These are phyloP conservation scores for Metschnikowia shivogae DNA, from an alignment of 805 yeast species.

Conservation along the genomic window DNA sequence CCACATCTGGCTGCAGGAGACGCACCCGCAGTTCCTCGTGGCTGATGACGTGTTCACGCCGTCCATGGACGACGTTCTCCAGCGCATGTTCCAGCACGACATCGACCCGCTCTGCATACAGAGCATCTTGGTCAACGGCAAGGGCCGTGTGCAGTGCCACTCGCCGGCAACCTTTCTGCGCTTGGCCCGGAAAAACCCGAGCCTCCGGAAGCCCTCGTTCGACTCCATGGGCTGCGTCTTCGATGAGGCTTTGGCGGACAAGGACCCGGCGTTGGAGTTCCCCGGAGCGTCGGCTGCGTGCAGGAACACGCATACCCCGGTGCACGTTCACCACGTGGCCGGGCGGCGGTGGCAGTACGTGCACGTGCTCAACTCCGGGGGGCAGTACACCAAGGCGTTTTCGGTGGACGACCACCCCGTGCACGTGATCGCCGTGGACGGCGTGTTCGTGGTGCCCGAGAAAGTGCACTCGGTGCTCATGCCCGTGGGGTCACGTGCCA, in stretches of 20 bases:
- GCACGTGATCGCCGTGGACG: constrained; percentile 30
- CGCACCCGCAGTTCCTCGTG: constrained; percentile 23
- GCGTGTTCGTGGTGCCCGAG: constrained; percentile 25
- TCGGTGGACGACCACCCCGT: constrained; percentile 31
- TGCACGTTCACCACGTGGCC: constrained; percentile 21
- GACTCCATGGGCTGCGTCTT: constrained; percentile 23
- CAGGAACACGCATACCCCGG: constrained; percentile 16
- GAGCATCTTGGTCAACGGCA: constrained; percentile 29
- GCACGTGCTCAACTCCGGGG: constrained; percentile 31
- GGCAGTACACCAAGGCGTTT: constrained; percentile 30
- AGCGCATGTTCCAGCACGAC: constrained; percentile 29
- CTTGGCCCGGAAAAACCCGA: constrained; percentile 15
- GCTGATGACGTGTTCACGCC: constrained; percentile 40
- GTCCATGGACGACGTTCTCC: constrained; percentile 29
- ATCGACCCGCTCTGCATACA: constrained; percentile 33
- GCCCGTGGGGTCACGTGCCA: constrained; percentile 31
- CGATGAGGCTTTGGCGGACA: constrained; percentile 15
- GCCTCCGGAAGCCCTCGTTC: constrained; percentile 9
- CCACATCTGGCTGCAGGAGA: constrained; percentile 24
- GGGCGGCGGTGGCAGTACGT: constrained; percentile 23
- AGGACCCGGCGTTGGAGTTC: constrained; percentile 15
- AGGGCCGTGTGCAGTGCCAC: constrained; percentile 26
- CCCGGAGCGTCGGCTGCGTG: constrained; percentile 26
- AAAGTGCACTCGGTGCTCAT: constrained; percentile 23
- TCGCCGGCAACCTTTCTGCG: constrained; percentile 10